Conservation (phyloP, 192 early-diverging fungal species). For the Spinellus fusiger region DNA sequence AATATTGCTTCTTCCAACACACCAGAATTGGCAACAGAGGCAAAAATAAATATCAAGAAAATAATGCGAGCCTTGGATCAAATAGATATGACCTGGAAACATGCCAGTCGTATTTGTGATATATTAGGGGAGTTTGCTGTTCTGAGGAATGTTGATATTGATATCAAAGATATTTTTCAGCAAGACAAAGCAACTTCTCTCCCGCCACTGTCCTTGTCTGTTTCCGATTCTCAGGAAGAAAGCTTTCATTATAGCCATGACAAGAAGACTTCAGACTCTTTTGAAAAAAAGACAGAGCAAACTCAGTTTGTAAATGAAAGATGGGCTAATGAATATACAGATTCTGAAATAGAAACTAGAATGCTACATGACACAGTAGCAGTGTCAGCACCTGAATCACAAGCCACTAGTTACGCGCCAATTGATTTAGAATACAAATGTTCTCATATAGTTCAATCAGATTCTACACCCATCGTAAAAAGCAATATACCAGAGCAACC, state of each 20-base stretch:
- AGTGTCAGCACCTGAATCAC: no score
- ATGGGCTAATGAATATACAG: neutral
- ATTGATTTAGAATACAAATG: neutral
- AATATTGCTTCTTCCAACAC: slow-evolving; percentile 19
- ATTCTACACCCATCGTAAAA: neutral
- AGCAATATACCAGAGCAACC: neutral
- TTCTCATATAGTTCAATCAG: neutral
- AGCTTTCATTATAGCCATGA: neutral
- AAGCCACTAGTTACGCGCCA: neutral
- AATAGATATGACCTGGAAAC: slow-evolving; percentile 22
- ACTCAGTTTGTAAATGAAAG: neutral
- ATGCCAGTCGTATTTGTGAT: slow-evolving; percentile 21
- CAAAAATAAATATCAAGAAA: slow-evolving; percentile 29
- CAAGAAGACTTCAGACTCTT: neutral
- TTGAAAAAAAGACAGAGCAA: neutral
- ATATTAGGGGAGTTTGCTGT: slow-evolving; percentile 28
- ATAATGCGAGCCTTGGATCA: slow-evolving; percentile 28
- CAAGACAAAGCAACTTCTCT: neutral
- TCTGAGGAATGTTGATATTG: slow-evolving; percentile 23
- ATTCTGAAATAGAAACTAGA: neutral
- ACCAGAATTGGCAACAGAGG: slow-evolving; percentile 17
- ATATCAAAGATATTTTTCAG: slow-evolving; percentile 9
- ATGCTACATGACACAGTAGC: no score
- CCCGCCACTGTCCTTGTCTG: slow-evolving; percentile 24
- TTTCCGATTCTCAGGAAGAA: slow-evolving; percentile 27